A percentile compares a stretch with the other conserved stretches of the same genome.
phyloP scores from a whole-genome alignment of 495 filamentous ascomycete genomes.

The Podospora bellae-mahoneyi region DNA sequence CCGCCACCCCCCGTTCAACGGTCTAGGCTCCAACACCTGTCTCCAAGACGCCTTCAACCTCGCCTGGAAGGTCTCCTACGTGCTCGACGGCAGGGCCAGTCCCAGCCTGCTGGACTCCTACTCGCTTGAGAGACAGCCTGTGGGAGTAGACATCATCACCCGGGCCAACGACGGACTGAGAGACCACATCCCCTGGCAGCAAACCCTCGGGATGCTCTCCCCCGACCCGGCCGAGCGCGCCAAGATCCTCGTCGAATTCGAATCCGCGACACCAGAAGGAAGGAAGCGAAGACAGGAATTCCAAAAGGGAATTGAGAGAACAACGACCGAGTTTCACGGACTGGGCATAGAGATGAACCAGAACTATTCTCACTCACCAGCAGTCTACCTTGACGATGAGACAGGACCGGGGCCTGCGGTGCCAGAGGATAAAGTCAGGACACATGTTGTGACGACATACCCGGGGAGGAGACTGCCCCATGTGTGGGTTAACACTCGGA shows the following conservation, averaged over 20 bases:
- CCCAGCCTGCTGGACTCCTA: conserved; percentile 33
- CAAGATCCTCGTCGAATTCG: conserved; percentile 29
- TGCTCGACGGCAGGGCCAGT: conserved; percentile 35
- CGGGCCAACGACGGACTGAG: conserved; percentile 40
- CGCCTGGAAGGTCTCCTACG: conserved; percentile 47
- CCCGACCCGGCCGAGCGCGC: conserved; percentile 23
- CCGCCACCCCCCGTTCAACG: conserved; percentile 47
- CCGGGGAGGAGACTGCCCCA: conserved; percentile 42
- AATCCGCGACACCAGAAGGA: conserved; percentile 25
- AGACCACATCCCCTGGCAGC: conserved; percentile 35
- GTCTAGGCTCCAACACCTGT: conserved; percentile 48
- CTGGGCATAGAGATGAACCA: conserved; percentile 45
- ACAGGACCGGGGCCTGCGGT: conserved; percentile 8
- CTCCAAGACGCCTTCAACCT: conserved; percentile 51
- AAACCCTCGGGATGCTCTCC: conserved; percentile 36
- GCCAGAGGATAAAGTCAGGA: conserved; percentile 24
- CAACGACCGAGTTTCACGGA: conserved; percentile 37
- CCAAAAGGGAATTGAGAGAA: conserved; percentile 30
- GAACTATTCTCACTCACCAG: conserved; percentile 30
- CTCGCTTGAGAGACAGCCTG: conserved; percentile 41
- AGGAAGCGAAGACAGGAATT: conserved; percentile 25
- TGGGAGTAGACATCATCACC: conserved; percentile 37
- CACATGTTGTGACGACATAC: conserved; percentile 30
- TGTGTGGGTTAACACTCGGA: conserved; percentile 38
- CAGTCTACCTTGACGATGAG: conserved; percentile 31